Percentiles rank a stretch among this genome's conserved stretches.
phyloP scores from a whole-genome alignment of 2,329 filamentous ascomycete species.

The Ramichloridium luteum region DNA sequence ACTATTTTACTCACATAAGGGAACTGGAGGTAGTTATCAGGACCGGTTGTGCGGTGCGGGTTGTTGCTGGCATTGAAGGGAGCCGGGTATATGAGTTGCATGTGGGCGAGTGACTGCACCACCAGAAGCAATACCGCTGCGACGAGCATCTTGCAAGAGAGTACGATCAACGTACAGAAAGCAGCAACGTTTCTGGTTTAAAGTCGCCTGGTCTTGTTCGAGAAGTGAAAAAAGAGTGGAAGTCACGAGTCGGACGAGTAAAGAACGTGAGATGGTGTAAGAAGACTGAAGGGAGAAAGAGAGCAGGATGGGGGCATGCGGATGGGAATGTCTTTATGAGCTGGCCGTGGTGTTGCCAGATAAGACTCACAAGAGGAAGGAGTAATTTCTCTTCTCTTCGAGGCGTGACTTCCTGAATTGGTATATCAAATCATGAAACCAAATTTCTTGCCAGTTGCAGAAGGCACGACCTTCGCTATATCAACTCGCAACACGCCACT shows the following conservation, averaged over 20 bases:
- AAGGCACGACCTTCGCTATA: no score
- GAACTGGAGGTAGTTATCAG: constrained; percentile 30
- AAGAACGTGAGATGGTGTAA: neutral
- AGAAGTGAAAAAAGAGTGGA: neutral
- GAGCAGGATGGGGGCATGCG: no score
- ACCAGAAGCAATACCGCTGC: constrained; percentile 1
- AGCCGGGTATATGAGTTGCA: constrained; percentile 33
- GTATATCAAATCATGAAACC: no score
- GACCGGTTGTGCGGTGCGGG: constrained; percentile 26
- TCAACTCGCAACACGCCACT: no score
- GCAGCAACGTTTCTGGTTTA: neutral
- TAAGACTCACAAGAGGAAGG: no score
- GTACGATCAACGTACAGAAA: neutral
- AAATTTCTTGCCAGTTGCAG: no score
- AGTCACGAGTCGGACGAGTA: neutral
- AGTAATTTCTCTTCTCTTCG: no score
- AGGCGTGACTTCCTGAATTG: no score
- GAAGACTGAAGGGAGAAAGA: no score
- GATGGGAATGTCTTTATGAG: no score
- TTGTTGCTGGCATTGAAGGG: constrained; percentile 35
- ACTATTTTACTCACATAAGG: constrained; percentile 25
- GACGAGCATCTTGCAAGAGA: neutral
- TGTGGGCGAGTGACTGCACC: constrained; percentile 22
- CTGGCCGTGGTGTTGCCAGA: no score
- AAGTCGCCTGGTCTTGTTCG: neutral